A percentile compares a stretch with the other conserved stretches of the same genome.
phyloP scores from a whole-genome alignment of 257 asterid genomes.

The Lycium barbarum region DNA sequence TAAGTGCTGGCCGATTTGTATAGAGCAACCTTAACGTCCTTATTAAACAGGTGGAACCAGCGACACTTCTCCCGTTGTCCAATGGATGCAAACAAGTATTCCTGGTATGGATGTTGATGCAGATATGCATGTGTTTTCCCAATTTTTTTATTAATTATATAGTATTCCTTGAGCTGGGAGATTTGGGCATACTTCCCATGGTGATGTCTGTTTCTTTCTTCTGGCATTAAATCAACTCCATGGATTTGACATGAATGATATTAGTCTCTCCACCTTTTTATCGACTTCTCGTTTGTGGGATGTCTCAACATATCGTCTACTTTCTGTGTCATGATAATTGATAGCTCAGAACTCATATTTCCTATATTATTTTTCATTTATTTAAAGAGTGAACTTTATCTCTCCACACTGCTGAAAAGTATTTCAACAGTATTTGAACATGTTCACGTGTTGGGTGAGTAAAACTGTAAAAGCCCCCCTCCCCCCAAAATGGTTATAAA shows the following conservation, averaged over 20 bases:
- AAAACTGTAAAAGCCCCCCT: neutral
- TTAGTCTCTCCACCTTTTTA: neutral
- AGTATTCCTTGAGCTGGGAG: slow-evolving; percentile 16
- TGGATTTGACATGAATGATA: slow-evolving; percentile 19
- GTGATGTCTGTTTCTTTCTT: slow-evolving; percentile 8
- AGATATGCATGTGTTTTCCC: neutral
- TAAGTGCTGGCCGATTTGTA: neutral
- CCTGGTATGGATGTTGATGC: slow-evolving; percentile 59
- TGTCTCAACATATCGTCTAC: slow-evolving; percentile 12
- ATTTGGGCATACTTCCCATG: neutral
- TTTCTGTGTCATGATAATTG: slow-evolving; percentile 19
- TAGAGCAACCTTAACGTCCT: slow-evolving; percentile 31
- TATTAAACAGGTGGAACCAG: slow-evolving; percentile 86
- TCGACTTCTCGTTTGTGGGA: neutral
- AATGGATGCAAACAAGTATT: slow-evolving; percentile 98
- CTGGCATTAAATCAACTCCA: neutral
- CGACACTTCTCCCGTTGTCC: slow-evolving; percentile 88
- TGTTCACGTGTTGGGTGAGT: slow-evolving; percentile 22
- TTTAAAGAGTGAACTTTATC: neutral
- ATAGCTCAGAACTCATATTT: slow-evolving; percentile 11
- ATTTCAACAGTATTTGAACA: neutral
- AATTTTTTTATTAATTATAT: neutral
- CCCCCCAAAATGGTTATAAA: neutral
- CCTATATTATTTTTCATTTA: slow-evolving; percentile 13
- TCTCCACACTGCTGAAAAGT: neutral